phyloP scores from a whole-genome alignment of 2,329 filamentous ascomycete species.

The Phaeosphaeriaceae sp. region DNA sequence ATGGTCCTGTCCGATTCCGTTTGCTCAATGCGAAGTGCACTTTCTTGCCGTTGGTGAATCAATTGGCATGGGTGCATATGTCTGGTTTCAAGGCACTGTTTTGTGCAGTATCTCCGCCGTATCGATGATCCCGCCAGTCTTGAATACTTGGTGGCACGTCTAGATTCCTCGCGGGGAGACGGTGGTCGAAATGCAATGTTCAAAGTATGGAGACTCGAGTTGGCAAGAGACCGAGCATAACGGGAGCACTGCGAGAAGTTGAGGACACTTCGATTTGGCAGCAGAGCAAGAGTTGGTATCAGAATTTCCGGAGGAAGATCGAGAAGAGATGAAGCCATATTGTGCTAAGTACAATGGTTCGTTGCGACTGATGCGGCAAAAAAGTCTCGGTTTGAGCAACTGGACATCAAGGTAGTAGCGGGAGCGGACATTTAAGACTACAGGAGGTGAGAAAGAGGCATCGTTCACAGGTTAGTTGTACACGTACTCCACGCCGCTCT shows the following conservation, averaged over 20 bases:
- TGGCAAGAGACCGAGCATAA: constrained; percentile 34
- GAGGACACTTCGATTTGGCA: constrained; percentile 42
- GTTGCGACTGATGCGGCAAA: background rate
- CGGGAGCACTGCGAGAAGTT: constrained; percentile 43
- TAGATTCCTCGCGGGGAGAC: constrained; percentile 62
- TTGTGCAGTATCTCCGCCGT: background rate
- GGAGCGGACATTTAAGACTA: background rate
- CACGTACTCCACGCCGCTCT: background rate
- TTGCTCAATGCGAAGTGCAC: background rate
- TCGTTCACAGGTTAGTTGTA: background rate
- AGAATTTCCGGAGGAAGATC: constrained; percentile 44
- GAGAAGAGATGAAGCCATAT: constrained; percentile 27
- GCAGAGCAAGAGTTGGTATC: constrained; percentile 38
- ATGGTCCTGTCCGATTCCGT: background rate
- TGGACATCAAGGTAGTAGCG: background rate
- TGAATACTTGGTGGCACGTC: background rate
- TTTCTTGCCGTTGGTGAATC: background rate
- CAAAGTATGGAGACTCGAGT: constrained; percentile 63
- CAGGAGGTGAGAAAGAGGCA: background rate
- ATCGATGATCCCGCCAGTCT: background rate
- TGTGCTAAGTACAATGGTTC: background rate
- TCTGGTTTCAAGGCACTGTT: background rate
- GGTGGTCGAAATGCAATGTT: constrained; percentile 78
- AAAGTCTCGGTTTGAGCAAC: background rate
- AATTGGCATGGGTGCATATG: background rate